These are phyloP conservation scores for Cyclotella sp. DNA, from an alignment of 108 stramenopile species.

Conservation along the genomic window DNA sequence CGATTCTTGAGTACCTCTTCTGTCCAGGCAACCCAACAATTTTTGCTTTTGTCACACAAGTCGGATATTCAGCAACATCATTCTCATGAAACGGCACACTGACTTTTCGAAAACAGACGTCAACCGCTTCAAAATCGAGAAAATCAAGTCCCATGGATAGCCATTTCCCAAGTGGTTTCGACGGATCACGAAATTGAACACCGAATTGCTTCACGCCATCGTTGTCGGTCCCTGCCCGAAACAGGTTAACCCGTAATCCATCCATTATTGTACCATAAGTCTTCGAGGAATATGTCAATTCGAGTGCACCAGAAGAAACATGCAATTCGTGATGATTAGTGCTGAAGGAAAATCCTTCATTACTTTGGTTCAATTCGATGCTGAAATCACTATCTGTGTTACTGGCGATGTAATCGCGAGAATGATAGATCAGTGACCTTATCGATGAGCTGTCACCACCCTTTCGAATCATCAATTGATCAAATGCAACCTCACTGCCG, in stretches of 20 bases:
- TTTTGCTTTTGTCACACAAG: slow-evolving; percentile 19
- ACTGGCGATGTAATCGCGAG: not conserved
- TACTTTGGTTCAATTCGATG: not conserved
- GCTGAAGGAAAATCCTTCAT: not conserved
- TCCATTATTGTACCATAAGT: not conserved
- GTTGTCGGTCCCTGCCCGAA: slow-evolving; percentile 85
- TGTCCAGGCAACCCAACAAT: slow-evolving; percentile 29
- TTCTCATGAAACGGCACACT: not conserved
- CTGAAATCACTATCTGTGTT: not conserved
- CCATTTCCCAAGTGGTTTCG: slow-evolving; percentile 49
- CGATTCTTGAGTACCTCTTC: slow-evolving; percentile 24
- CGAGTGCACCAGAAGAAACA: not conserved
- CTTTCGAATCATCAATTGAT: slow-evolving; percentile 19
- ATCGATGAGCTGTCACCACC: not conserved
- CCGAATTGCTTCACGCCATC: slow-evolving; percentile 67
- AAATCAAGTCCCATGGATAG: slow-evolving; percentile 42
- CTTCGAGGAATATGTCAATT: slow-evolving; percentile 19
- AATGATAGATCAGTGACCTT: not conserved
- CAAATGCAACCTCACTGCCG: slow-evolving; percentile 2
- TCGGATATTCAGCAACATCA: slow-evolving; percentile 1
- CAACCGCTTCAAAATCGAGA: slow-evolving; percentile 17
- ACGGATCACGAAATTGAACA: slow-evolving; percentile 32
- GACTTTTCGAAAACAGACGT: slow-evolving; percentile 5
- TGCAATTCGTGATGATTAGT: slow-evolving; percentile 10
- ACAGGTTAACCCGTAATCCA: slow-evolving; percentile 61